Base-by-base conservation (phyloP, 148 eudicot species). In the Rhododendron griersonianum region DNA sequence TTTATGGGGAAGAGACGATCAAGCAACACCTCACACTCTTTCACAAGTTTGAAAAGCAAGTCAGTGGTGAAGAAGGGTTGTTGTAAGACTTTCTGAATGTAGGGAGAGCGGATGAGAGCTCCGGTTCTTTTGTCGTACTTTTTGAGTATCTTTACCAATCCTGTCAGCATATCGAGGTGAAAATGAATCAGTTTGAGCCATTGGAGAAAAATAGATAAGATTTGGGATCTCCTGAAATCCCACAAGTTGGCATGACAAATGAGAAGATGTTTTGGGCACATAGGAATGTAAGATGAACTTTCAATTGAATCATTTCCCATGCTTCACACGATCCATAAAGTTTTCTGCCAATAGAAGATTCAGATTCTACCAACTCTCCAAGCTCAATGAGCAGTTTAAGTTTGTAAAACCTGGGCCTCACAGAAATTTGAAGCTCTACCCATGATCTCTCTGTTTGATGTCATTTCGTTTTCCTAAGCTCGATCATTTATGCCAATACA, bases 1-100 rank as follows among this genome's bases (percentile, higher is more conserved):
- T 89, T 88, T 18, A 85, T 79, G 2, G 96, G 92, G 85, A 95
- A 94, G 69, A 96, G 92, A 44, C 81, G 83, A 87, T 92, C 93
- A 21, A 96, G 93, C 95, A 96, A 88, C 30, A 86, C 84, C 91
- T 94, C 98, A 71, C 98, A 94, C 87, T 96, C 94, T 81, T 96
- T 95, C 16, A 96, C 99, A 1, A 95, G 96, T 80, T 94, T 93
- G 91, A 89, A 89, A 7, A 96, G 89, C 41, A 96, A 84, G 69
- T 96, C 99, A 2, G 99, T 96, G 79, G 93, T 94, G 92, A 91
- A 96, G 87, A 96, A 96, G 11, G 99, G 99, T 84, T 96, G 96
- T 55, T 93, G 98, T 59, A 95, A 82, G 86, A 96, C 98, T 84
- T 90, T 94, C 61, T 94, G 95, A 59, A 96, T 95, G 91, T 94